A percentile compares a stretch with the other conserved stretches of the same genome.
These are phyloP conservation scores for Salmacisia buchloeana DNA, from an alignment of 1,284 basidiomycete genomes.

Conservation along the genomic window DNA sequence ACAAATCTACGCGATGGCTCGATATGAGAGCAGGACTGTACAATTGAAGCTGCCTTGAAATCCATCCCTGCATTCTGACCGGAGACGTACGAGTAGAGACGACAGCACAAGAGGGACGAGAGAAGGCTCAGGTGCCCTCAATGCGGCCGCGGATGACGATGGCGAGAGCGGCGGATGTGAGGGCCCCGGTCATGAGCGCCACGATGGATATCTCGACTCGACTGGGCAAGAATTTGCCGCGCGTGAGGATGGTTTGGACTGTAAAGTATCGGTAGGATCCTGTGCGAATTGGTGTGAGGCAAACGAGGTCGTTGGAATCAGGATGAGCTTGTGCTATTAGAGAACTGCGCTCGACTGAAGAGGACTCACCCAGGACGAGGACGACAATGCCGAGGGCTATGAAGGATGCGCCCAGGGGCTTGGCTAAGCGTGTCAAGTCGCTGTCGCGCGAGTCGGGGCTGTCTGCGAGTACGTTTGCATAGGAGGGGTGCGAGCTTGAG, in stretches of 20 bases:
- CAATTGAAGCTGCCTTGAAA: no score
- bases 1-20: constrained; percentile 49
- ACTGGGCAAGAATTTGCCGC: constrained; percentile 34
- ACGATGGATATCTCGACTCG: constrained; percentile 27
- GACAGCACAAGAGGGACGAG: no score
- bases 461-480: not conserved
- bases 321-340: no score
- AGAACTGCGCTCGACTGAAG: not conserved
- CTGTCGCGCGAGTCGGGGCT: not conserved
- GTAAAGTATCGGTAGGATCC: constrained; percentile 35
- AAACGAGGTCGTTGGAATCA: not conserved
- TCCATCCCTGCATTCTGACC: no score
- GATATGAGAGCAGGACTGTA: not conserved
- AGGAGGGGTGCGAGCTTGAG: not conserved
- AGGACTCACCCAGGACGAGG: constrained; percentile 19
- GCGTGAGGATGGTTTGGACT: constrained; percentile 27
- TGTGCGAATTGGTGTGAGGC: not conserved
- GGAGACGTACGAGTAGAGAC: no score
- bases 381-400: constrained; percentile 35
- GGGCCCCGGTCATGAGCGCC: constrained; percentile 21
- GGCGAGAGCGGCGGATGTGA: constrained; percentile 25
- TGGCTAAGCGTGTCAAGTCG: constrained; percentile 19
- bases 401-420: constrained; percentile 37
- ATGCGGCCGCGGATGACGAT: constrained; percentile 21
- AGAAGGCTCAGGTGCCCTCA: not conserved